Base-by-base conservation (phyloP, 768 basidiomycete genomes). In the Mrakia blollopis region DNA sequence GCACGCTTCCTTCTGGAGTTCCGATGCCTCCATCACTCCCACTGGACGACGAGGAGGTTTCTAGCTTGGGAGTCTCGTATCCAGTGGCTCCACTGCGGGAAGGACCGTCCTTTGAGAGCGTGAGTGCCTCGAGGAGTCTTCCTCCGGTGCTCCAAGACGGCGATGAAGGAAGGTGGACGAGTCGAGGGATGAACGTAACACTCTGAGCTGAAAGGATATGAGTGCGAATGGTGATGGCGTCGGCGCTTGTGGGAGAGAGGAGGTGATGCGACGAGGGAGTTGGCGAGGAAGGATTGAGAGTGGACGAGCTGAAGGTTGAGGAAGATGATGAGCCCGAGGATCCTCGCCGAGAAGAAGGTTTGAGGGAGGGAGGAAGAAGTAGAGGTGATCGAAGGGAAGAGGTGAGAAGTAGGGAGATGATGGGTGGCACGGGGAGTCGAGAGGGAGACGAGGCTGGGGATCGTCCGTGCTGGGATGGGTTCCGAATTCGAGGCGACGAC, bases 381-480 rank as follows among this genome's bases (percentile, higher is more conserved):
- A 68, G 65, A n/a, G 65, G 65, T 23, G 65, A 39, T 11, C 65
- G 65, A 39, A 68, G 65, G 35, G 65, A 68, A 3, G 65, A 68
- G 21, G 65, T 41, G 37, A 68, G 65, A 39, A 68, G 65, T 39
- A 68, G 65, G 35, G 65, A 68, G 35, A 41, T 18, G 65, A 68
- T 68, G 25, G 65, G 25, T 25, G 65, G 65, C 4, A 30, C 21
- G 23, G 65, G 35, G 11, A 37, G 35, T 23, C 57, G 57, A 25
- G 25, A 39, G 32, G 65, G 37, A 41, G 35, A 25, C 1, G 37
- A 25, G 35, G 21, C 35, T 32, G n/a, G 65, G 35, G 35, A 35
- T 18, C 63, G 30, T 21, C 63, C 32, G 37, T 65, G 2, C 39
- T 18, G 63, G 4, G 63, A 37, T 28, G 63, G 32, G 32, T 18